These are phyloP conservation scores for Citropsis articulata DNA, from an alignment of 345 rosid species.

Conservation along the genomic window DNA sequence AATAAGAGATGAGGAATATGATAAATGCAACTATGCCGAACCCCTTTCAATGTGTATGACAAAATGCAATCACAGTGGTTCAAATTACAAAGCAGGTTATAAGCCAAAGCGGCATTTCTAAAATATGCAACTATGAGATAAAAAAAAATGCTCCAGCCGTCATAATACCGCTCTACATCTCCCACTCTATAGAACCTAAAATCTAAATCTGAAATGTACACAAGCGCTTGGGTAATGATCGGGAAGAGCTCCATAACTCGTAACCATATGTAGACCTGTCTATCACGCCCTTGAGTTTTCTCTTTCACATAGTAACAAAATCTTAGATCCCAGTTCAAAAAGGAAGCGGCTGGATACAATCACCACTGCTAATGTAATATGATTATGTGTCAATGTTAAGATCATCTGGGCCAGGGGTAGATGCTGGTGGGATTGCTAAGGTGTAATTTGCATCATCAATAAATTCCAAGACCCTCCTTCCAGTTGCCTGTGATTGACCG, in stretches of 20 bases:
- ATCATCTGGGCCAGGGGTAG: no score
- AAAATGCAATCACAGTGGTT: no score
- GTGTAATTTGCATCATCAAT: no score
- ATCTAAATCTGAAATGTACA: conserved; percentile 36
- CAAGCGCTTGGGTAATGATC: conserved; percentile 45
- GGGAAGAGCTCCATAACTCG: conserved; percentile 36
- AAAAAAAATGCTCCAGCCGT: neutral
- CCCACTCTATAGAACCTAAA: conserved; percentile 17
- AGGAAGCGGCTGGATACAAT: neutral
- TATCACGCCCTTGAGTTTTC: neutral
- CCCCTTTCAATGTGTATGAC: no score
- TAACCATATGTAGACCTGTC: conserved; percentile 1
- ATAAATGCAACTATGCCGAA: no score
- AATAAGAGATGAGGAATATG: no score
- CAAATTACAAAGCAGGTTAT: no score
- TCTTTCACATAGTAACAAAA: neutral
- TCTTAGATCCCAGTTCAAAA: neutral
- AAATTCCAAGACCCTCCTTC: no score
- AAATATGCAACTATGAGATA: neutral
- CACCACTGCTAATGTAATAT: no score
- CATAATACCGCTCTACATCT: conserved; percentile 17
- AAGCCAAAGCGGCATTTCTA: neutral
- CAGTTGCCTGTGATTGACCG: no score
- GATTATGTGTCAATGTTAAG: no score
- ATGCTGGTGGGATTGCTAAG: no score